Evolutionary conservation across 495 filamentous ascomycete species (phyloP).

Genomic region (Penicillium macrosclerotiorum): DNA sequence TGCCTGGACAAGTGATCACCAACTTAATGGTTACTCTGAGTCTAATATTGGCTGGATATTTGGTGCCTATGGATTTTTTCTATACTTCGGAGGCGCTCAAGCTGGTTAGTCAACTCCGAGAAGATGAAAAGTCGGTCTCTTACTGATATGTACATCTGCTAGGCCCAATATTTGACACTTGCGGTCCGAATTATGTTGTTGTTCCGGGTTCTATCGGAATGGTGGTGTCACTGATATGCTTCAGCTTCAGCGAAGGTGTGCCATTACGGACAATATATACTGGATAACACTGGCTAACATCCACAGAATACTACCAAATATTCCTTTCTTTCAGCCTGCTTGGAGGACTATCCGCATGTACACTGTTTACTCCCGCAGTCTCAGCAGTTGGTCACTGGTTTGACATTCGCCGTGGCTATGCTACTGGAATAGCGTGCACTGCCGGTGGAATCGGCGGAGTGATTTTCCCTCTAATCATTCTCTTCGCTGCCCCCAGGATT

Average conservation of each 20-base stretch:
- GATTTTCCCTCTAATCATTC: constrained; percentile 69
- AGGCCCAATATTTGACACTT: constrained; percentile 34
- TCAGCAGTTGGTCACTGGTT: constrained; percentile 68
- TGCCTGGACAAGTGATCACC: constrained; percentile 51
- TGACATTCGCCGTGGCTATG: constrained; percentile 61
- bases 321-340: constrained; percentile 40
- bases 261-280: too few relatives aligned
- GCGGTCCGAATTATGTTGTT: constrained; percentile 20
- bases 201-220: constrained; percentile 30
- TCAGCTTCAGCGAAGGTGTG: constrained; percentile 47
- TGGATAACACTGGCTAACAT: background rate
- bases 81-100: constrained; percentile 49
- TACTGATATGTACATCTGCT: too few relatives aligned
- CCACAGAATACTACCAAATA: constrained; percentile 41
- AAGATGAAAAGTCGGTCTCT: background rate
- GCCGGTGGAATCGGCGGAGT: constrained; percentile 69
- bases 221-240: constrained; percentile 35
- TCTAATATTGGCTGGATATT: constrained; percentile 73
- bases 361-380: constrained; percentile 64
- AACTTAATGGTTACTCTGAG: constrained; percentile 50
- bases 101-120: constrained; percentile 10
- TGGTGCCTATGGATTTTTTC: constrained; percentile 61
- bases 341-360: constrained; percentile 32
- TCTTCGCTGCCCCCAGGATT: constrained; percentile 55
- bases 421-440: constrained; percentile 70